Percentiles rank a stretch among this genome's conserved stretches.
Evolutionary conservation across 305 asterid species (phyloP).

Genomic region (Solanum aculeatissimum): DNA sequence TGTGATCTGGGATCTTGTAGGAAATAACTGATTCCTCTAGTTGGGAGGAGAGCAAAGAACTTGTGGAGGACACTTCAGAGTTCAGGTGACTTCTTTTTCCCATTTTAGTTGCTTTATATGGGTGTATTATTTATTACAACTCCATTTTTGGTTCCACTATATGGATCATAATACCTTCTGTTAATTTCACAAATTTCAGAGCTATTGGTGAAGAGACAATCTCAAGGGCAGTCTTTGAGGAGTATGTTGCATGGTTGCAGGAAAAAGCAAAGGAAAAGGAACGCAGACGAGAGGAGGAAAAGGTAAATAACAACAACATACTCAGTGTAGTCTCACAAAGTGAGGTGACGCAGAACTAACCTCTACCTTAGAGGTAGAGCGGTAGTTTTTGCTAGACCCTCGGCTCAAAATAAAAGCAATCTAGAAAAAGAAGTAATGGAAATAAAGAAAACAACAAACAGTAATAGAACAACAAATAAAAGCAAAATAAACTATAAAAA

Average conservation of each 20-base stretch:
- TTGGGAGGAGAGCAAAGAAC: constrained; percentile 82
- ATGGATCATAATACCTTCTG: neutral
- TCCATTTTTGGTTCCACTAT: neutral
- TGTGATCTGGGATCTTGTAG: constrained; percentile 17
- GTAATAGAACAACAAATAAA: neutral
- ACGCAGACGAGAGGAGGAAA: constrained; percentile 88
- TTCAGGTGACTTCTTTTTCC: constrained; percentile 45
- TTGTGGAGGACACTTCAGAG: constrained; percentile 75
- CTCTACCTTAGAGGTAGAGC: neutral
- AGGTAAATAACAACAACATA: constrained; percentile 32
- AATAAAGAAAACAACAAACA: neutral
- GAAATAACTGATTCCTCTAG: constrained; percentile 61
- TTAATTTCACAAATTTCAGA: constrained; percentile 26
- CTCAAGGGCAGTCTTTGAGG: constrained; percentile 69
- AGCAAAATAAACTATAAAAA: neutral
- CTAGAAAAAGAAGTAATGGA: neutral
- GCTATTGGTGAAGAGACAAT: constrained; percentile 75
- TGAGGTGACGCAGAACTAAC: neutral
- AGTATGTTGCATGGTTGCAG: constrained; percentile 58
- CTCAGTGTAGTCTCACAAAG: neutral
- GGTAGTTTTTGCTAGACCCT: neutral
- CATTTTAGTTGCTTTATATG: neutral
- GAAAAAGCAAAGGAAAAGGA: constrained; percentile 87
- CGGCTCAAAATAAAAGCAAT: neutral
- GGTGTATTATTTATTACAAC: neutral